Evolutionary conservation across 176 grass and related monocot genomes (phyloP).

Genomic region (Pontederia crassipes): DNA sequence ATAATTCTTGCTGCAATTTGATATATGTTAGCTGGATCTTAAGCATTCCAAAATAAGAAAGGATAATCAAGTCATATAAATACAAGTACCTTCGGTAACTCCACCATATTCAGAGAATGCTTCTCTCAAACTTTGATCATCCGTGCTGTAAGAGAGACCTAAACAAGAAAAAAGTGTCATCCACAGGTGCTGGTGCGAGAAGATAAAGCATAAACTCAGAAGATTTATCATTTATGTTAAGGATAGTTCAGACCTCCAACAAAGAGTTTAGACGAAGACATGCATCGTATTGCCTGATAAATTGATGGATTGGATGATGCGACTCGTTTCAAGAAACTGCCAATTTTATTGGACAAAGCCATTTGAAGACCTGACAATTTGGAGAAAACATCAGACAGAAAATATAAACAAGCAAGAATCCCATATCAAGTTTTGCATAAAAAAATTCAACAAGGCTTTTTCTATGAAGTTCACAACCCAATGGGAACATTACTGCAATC

Average conservation of each 20-base stretch:
- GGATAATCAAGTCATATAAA: neutral
- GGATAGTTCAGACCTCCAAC: slow-evolving; percentile 43
- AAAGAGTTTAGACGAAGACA: slow-evolving; percentile 91
- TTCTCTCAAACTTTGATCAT: slow-evolving; percentile 58
- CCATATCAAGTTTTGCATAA: too few species aligned
- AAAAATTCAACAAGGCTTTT: too few species aligned
- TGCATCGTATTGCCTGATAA: slow-evolving; percentile 65
- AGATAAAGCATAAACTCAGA: neutral
- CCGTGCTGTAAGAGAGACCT: slow-evolving; percentile 70
- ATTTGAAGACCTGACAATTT: slow-evolving; percentile 19
- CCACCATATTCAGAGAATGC: slow-evolving; percentile 56
- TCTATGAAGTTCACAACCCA: too few species aligned
- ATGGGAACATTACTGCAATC: too few species aligned
- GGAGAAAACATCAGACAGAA: too few species aligned
- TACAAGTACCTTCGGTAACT: slow-evolving; percentile 60
- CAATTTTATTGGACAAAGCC: slow-evolving; percentile 58
- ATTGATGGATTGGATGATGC: slow-evolving; percentile 36
- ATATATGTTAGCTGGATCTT: neutral
- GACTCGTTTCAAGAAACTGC: slow-evolving; percentile 38
- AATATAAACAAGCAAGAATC: neutral
- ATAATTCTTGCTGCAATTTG: slow-evolving; percentile 58
- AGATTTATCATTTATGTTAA: neutral
- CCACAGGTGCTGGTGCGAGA: neutral
- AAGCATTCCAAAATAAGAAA: slow-evolving; percentile 1
- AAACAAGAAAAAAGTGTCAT: neutral